These are phyloP conservation scores for Citeromyces matritensis DNA, from an alignment of 805 yeast genomes.

Conservation along the genomic window DNA sequence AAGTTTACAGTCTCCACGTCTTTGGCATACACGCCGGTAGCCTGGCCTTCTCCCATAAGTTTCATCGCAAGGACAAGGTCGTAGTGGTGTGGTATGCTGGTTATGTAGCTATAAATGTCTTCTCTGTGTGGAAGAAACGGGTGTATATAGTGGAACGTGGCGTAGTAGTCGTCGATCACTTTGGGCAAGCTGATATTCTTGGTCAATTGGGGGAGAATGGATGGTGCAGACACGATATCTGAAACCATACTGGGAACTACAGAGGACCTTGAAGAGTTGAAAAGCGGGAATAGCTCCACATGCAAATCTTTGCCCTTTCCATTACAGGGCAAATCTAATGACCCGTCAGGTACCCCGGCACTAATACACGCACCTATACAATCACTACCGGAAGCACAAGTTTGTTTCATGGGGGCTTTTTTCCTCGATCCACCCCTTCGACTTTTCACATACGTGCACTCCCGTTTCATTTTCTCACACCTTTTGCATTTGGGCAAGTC, in stretches of 20 bases:
- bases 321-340: too few species aligned
- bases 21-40: slow-evolving; percentile 16
- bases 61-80: slow-evolving; percentile 33
- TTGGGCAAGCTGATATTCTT: slow-evolving; percentile 11
- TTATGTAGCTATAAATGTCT: slow-evolving; percentile 18
- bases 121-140: slow-evolving; percentile 28
- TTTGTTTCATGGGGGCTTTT: slow-evolving; percentile 23
- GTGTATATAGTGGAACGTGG: slow-evolving; percentile 23
- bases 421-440: slow-evolving; percentile 38
- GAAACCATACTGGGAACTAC: neutral
- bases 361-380: neutral
- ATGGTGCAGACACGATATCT: neutral
- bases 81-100: slow-evolving; percentile 16
- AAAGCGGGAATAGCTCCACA: slow-evolving; percentile 12
- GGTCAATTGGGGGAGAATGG: slow-evolving; percentile 5
- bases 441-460: slow-evolving; percentile 32
- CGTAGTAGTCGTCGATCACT: slow-evolving; percentile 17
- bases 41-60: slow-evolving; percentile 31
- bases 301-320: neutral
- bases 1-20: slow-evolving; percentile 24
- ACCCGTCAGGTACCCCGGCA: neutral
- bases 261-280: slow-evolving; percentile 14
- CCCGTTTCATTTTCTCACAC: slow-evolving; percentile 18
- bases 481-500: slow-evolving; percentile 26
- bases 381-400: slow-evolving; percentile 3